Evolutionary conservation across 73 alveolate species (phyloP).

Genomic region (Tetrahymena borealis): DNA sequence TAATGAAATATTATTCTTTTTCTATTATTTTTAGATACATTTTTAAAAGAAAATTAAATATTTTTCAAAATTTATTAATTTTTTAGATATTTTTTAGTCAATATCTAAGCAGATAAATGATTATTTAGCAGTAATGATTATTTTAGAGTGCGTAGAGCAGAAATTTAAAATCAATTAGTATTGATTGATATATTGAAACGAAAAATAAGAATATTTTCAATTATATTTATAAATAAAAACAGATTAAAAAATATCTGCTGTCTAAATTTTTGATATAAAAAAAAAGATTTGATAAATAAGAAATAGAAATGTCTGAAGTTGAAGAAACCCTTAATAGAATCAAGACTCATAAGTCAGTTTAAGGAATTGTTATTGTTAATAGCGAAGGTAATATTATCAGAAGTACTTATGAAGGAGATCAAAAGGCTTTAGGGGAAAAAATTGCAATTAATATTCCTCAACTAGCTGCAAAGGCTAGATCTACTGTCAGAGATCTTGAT

Average conservation of each 20-base stretch:
- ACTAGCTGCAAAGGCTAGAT: constrained; percentile 45
- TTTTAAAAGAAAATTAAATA: no score
- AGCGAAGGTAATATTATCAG: constrained; percentile 44
- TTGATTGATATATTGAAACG: background rate
- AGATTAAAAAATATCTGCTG: no score
- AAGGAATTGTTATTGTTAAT: constrained; percentile 52
- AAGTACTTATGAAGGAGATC: constrained; percentile 15
- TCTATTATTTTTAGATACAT: no score
- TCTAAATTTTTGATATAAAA: background rate
- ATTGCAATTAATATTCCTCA: constrained; percentile 42
- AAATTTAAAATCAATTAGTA: no score
- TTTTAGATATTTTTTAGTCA: no score
- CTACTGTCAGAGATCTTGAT: constrained; percentile 54
- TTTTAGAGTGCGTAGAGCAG: no score
- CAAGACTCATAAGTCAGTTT: constrained; percentile 53
- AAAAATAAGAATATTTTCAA: background rate
- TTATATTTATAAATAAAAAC: background rate
- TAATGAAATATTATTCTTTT: no score
- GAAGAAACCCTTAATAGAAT: constrained; percentile 58
- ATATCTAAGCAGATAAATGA: no score
- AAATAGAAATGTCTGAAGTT: constrained; percentile 40
- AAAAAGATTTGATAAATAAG: background rate
- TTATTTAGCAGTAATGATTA: no score
- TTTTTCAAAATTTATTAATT: no score
- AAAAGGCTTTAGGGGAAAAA: constrained; percentile 26